These are phyloP conservation scores for Sphagnum magellanicum DNA, from an alignment of 228 moss, liverwort and hornwort species.

Conservation along the genomic window DNA sequence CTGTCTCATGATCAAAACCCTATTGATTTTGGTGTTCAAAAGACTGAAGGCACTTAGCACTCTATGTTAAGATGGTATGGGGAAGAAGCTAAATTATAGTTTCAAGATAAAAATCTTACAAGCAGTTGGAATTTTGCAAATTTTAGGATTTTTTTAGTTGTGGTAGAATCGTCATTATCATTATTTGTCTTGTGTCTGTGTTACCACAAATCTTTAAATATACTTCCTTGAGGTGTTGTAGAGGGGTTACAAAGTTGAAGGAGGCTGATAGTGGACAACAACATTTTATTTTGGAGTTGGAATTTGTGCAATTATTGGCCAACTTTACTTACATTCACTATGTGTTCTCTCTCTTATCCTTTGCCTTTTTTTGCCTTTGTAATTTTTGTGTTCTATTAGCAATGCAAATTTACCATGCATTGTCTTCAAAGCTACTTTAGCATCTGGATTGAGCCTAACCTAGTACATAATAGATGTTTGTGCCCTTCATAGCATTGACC, in stretches of 20 bases:
- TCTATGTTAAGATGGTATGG: too few species aligned
- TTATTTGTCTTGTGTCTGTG: too few species aligned
- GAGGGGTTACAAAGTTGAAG: conserved; percentile 47
- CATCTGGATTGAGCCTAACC: neutral
- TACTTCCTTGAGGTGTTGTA: neutral
- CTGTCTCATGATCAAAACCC: too few species aligned
- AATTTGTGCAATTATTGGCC: conserved; percentile 90
- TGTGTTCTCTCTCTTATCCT: conserved; percentile 18
- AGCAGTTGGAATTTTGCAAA: too few species aligned
- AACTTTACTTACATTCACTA: conserved; percentile 95
- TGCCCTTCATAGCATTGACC: neutral
- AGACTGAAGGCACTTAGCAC: too few species aligned
- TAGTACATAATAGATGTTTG: neutral
- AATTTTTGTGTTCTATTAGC: neutral
- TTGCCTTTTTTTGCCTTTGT: neutral
- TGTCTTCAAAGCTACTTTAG: neutral
- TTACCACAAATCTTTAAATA: neutral
- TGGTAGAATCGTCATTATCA: too few species aligned
- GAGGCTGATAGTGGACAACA: conserved; percentile 86
- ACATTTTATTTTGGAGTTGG: conserved; percentile 81
- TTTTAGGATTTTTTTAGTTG: too few species aligned
- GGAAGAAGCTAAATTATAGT: too few species aligned
- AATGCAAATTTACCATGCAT: neutral
- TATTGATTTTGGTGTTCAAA: too few species aligned
- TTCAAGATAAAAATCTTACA: too few species aligned